Evolutionary conservation across 345 rosid species (phyloP), one percentile per base, ranked within the genome.

Genomic region (Salix exigua): DNA sequence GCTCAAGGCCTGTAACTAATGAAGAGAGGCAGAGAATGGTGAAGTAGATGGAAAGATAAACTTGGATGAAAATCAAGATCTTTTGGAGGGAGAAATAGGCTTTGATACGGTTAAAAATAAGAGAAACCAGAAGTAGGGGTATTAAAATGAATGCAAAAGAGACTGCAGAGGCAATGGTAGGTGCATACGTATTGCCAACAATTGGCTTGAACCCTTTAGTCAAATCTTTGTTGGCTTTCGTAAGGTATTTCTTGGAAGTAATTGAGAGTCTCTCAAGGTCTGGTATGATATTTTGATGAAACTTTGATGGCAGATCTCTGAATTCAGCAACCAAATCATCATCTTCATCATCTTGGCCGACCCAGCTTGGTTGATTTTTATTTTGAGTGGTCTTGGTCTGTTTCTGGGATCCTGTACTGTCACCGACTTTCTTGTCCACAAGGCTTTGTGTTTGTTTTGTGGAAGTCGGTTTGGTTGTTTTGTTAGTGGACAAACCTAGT

Each of bases 1-100:
- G 99, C 79, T 96, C 99, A 58, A 92, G 89, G 2, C 97, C 95
- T 0, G 97, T 96, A 77, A 88, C 79, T 5, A 94, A 72, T 0
- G 98, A 84, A 7, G 98, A 89, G 46, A 91, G 35, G 51, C 93
- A 87, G 7, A 96, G 97, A 76, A 94, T 96, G 1, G 96, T 73
- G 96, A 92, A 94, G 88, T 96, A 96, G 78, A 96, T 94, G 2
- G 96, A 86, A 83, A 96, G 98, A 83, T 96, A 96, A 50, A 90
- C 87, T 82, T 96, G 98, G 87, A 92, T 83, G 82, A 90, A 96
- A 74, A 93, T 89, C 28, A 94, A 74, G 81, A 92, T 65, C 44
- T 91, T 92, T 61, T 96, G 99, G 65, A 96, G 86, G 1, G 98
- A 96, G 82, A 96, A 94, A 18, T 91, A 94, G 11, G 97, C 89